Evolutionary conservation across 73 alveolate species (phyloP).

Genomic region (Paramecium caudatum): DNA sequence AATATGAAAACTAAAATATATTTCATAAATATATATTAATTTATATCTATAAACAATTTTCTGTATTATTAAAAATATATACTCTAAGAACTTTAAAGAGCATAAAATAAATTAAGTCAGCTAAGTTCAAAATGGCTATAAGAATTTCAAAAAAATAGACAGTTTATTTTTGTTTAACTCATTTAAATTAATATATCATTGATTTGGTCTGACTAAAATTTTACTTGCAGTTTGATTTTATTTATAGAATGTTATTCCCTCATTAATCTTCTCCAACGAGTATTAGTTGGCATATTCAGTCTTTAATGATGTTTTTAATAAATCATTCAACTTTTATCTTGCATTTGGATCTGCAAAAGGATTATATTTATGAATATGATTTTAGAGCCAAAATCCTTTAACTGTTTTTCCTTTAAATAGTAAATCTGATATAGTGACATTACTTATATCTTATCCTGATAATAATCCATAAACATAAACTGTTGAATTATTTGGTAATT

Average conservation of each 20-base stretch:
- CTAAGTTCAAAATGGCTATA: too few relatives aligned
- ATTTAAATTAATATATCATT: too few relatives aligned
- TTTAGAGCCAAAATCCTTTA: slow-evolving; percentile 75
- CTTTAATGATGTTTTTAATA: slow-evolving; percentile 20
- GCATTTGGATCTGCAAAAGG: slow-evolving; percentile 25
- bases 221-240: slow-evolving; percentile 68
- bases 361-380: slow-evolving; percentile 48
- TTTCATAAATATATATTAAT: too few relatives aligned
- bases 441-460: slow-evolving; percentile 55
- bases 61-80: too few relatives aligned
- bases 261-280: slow-evolving; percentile 27
- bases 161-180: too few relatives aligned
- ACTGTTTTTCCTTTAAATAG: slow-evolving; percentile 77
- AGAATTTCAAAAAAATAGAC: too few relatives aligned
- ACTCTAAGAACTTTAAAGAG: too few relatives aligned
- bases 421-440: slow-evolving; percentile 74
- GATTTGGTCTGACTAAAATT: slow-evolving; percentile 63
- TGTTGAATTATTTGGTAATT: slow-evolving; percentile 79
- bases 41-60: too few relatives aligned
- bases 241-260: slow-evolving; percentile 50
- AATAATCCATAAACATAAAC: slow-evolving; percentile 78
- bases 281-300: slow-evolving; percentile 64
- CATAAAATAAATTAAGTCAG: too few relatives aligned
- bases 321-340: neutral
- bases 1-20: too few relatives aligned